Evolutionary conservation across 1,284 basidiomycete genomes (phyloP).

Genomic region (Amylostereum areolatum): DNA sequence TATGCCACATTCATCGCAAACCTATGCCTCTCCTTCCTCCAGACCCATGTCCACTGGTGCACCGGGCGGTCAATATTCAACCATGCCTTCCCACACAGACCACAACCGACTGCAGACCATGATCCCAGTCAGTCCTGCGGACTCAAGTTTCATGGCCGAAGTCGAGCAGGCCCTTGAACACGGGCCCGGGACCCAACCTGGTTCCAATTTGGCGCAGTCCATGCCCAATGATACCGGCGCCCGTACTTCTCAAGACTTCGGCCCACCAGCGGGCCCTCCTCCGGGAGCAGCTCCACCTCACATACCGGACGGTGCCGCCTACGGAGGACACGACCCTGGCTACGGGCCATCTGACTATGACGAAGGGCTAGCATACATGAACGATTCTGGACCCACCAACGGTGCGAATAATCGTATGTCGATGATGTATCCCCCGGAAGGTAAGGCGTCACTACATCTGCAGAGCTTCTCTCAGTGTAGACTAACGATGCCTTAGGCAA

Average conservation of each 20-base stretch:
- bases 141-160: background rate
- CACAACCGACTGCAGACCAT: slow-evolving; percentile 30
- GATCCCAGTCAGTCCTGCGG: slow-evolving; percentile 38
- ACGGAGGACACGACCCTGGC: slow-evolving; percentile 18
- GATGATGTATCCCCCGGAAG: background rate
- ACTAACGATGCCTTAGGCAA: background rate
- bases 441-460: background rate
- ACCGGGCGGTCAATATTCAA: background rate
- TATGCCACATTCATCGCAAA: background rate
- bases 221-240: slow-evolving; percentile 3
- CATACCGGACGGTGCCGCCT: slow-evolving; percentile 10
- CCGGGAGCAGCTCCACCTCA: slow-evolving; percentile 15
- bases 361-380: slow-evolving; percentile 14
- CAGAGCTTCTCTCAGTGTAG: background rate
- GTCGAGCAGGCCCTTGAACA: background rate
- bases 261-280: slow-evolving; percentile 7
- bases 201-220: background rate
- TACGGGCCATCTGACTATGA: slow-evolving; percentile 24
- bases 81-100: background rate
- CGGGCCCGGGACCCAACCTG: no score
- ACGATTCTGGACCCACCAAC: slow-evolving; percentile 20
- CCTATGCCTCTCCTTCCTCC: background rate
- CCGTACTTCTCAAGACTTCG: background rate
- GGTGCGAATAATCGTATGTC: slow-evolving; percentile 18
- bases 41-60: background rate